Percentiles rank a stretch among this genome's conserved stretches.
These are phyloP conservation scores for Polychaeton citri DNA, from an alignment of 2,329 filamentous ascomycete species.

Conservation along the genomic window DNA sequence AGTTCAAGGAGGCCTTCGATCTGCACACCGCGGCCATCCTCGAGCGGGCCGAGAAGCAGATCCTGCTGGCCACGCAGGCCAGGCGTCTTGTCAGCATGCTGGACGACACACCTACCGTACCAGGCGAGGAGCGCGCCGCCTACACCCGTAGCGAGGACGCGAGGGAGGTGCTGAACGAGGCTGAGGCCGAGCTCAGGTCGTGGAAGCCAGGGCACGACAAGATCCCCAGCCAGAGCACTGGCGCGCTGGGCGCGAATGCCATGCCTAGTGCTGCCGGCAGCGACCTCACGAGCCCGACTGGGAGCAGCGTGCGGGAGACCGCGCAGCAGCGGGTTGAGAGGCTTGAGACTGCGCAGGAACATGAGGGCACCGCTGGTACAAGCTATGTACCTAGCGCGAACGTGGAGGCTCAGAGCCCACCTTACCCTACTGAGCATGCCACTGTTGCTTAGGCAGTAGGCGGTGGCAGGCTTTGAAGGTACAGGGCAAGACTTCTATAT, in stretches of 20 bases:
- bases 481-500: too few species aligned
- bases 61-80: conserved; percentile 82
- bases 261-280: conserved; percentile 19
- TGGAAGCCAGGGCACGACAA: conserved; percentile 52
- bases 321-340: neutral
- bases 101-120: conserved; percentile 80
- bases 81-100: conserved; percentile 72
- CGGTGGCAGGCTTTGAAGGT: too few species aligned
- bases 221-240: conserved; percentile 36
- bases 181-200: conserved; percentile 70
- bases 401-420: neutral
- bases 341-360: neutral
- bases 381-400: too few species aligned
- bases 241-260: conserved; percentile 34
- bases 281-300: neutral
- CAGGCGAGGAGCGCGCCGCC: conserved; percentile 60
- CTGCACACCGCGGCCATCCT: conserved; percentile 80
- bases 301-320: neutral
- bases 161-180: conserved; percentile 79
- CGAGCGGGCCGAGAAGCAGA: conserved; percentile 93
- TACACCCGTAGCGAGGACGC: conserved; percentile 57
- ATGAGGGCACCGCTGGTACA: too few species aligned
- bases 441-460: too few species aligned
- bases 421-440: neutral
- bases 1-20: conserved; percentile 89